Conservation (phyloP, 495 filamentous ascomycete genomes). For the Aspergillus bertholletiae region DNA sequence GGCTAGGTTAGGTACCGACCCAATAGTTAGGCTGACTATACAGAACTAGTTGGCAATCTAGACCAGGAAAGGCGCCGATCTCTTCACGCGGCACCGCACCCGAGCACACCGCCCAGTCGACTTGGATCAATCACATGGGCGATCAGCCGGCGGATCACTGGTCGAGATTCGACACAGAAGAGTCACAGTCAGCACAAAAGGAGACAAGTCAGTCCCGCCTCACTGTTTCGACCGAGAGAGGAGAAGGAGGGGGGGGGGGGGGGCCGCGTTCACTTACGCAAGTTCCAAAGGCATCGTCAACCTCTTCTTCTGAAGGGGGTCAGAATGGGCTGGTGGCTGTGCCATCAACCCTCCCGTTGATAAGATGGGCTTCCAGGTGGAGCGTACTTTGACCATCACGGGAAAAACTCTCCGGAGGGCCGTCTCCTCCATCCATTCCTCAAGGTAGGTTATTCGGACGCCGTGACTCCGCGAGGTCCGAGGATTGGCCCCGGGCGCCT, state of each 20-base stretch:
- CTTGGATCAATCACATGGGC: slow-evolving; percentile 4
- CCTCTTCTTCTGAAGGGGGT: not conserved
- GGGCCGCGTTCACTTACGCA: too few species aligned
- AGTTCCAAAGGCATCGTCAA: too few species aligned
- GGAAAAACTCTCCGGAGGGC: too few species aligned
- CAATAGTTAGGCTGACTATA: slow-evolving; percentile 8
- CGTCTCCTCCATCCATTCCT: too few species aligned
- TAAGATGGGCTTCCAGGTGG: too few species aligned
- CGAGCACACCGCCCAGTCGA: slow-evolving; percentile 2
- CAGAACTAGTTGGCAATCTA: not conserved
- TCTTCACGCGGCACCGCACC: not conserved
- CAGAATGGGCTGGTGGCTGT: slow-evolving; percentile 1
- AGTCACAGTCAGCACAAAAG: too few species aligned
- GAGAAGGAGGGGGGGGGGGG: too few species aligned
- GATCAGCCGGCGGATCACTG: not conserved
- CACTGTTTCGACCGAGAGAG: too few species aligned
- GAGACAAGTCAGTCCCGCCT: too few species aligned
- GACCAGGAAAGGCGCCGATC: slow-evolving; percentile 2
- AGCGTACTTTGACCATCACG: too few species aligned
- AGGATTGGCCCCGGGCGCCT: not conserved
- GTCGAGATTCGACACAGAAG: too few species aligned
- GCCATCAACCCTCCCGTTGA: not conserved
- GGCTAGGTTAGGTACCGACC: not conserved
- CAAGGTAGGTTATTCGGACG: slow-evolving; percentile 3
- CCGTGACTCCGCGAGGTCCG: slow-evolving; percentile 3